Conservation (phyloP, 805 yeast genomes). For the Saccharomycopsis babjevae region DNA sequence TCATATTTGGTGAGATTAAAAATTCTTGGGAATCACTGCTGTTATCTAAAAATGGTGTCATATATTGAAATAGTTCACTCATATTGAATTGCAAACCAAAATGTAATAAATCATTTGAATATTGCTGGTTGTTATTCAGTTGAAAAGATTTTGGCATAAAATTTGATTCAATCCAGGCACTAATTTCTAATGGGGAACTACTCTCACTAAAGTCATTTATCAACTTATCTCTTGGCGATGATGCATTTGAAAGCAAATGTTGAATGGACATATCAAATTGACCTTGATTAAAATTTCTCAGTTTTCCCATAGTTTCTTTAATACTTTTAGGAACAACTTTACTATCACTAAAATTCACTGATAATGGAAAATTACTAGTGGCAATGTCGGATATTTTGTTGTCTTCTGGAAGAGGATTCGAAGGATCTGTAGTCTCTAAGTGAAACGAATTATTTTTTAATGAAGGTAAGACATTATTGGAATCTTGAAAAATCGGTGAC, state of each 20-base stretch:
- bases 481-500: neutral
- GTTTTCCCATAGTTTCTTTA: neutral
- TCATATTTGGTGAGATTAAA: neutral
- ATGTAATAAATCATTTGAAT: neutral
- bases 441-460: neutral
- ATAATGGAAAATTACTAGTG: neutral
- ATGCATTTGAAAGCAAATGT: neutral
- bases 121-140: neutral
- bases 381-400: neutral
- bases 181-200: slow-evolving; percentile 6
- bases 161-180: slow-evolving; percentile 12
- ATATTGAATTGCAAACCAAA: slow-evolving; percentile 7
- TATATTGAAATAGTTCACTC: slow-evolving; percentile 8
- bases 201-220: neutral
- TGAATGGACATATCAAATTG: neutral
- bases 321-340: neutral
- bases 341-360: neutral
- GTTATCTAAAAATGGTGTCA: neutral
- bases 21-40: slow-evolving; percentile 1
- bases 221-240: neutral
- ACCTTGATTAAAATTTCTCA: neutral
- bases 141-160: neutral
- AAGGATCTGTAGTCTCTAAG: neutral
- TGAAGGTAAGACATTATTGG: neutral
- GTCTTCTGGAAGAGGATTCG: neutral